Conservation (phyloP, 176 grass and related monocot species). For the Hsuehochloa calcarea region DNA sequence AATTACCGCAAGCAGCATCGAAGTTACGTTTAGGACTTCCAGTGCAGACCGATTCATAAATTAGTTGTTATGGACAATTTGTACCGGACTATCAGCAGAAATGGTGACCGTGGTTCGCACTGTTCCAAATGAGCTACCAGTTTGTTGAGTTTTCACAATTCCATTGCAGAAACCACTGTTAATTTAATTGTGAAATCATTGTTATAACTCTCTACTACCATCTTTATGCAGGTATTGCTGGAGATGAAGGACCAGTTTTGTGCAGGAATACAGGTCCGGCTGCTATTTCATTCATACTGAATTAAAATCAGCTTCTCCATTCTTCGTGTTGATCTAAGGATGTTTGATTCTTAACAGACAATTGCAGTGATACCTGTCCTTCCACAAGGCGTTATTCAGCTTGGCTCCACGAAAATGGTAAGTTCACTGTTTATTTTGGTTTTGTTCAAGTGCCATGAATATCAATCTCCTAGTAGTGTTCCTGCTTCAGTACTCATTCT, state of each 20-base stretch:
- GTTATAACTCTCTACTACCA: not conserved
- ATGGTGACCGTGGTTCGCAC: not conserved
- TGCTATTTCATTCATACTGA: not conserved
- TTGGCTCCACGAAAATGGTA: conserved; percentile 49
- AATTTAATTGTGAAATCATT: not conserved
- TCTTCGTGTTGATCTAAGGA: not conserved
- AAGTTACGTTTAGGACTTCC: not conserved
- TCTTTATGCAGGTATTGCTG: conserved; percentile 30
- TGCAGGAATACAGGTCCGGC: conserved; percentile 45
- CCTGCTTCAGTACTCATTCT: not conserved
- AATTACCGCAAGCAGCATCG: not conserved
- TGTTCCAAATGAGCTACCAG: not conserved
- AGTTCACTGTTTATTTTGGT: not conserved
- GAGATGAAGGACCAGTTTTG: conserved; percentile 48
- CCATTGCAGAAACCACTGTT: not conserved
- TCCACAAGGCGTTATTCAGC: conserved; percentile 49
- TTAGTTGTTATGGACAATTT: not conserved
- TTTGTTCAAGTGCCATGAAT: not conserved
- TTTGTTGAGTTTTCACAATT: not conserved
- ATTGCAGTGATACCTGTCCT: conserved; percentile 45
- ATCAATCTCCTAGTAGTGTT: not conserved
- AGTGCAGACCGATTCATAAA: not conserved
- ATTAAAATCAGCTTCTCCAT: conserved; percentile 9
- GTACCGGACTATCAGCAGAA: not conserved
- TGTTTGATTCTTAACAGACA: conserved; percentile 35